A percentile compares a stretch with the other conserved stretches of the same genome.
Evolutionary conservation across 108 stramenopile genomes (phyloP).

Genomic region (Nitzschia inconspicua): DNA sequence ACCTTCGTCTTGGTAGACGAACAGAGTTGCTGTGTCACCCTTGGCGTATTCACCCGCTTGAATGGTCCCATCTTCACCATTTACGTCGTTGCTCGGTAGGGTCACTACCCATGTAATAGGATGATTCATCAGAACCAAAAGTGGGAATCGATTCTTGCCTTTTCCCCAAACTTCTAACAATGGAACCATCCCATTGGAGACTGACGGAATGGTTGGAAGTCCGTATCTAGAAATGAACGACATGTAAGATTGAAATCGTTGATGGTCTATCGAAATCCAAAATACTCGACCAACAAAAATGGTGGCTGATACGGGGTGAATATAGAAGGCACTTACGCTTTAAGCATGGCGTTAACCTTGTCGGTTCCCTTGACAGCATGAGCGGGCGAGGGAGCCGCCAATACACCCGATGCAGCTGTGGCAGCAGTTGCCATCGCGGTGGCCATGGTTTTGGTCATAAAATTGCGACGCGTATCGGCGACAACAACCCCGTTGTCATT

Average conservation of each 20-base stretch:
- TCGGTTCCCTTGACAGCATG: conserved; percentile 63
- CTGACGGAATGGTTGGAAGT: conserved; percentile 54
- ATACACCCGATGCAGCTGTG: conserved; percentile 36
- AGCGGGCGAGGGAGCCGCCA: conserved; percentile 55
- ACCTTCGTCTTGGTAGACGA: conserved; percentile 57
- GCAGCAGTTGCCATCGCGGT: conserved; percentile 41
- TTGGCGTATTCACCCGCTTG: conserved; percentile 94
- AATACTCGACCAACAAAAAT: neutral
- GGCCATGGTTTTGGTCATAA: conserved; percentile 48
- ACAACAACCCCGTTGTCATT: no score
- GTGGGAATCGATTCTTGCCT: conserved; percentile 80
- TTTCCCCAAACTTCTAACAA: conserved; percentile 85
- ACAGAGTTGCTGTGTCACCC: conserved; percentile 95
- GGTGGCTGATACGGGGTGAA: neutral
- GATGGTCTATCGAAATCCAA: neutral
- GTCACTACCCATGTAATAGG: conserved; percentile 92
- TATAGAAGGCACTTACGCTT: conserved; percentile 8
- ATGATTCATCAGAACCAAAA: conserved; percentile 82
- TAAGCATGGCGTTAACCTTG: conserved; percentile 73
- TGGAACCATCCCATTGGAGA: conserved; percentile 81
- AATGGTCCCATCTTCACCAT: conserved; percentile 94
- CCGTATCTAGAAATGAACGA: conserved; percentile 48
- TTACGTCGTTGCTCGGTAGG: conserved; percentile 84
- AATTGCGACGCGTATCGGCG: conserved; percentile 67
- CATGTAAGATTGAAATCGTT: neutral